Conservation (phyloP, 805 yeast species). For the Candida maltosa region DNA sequence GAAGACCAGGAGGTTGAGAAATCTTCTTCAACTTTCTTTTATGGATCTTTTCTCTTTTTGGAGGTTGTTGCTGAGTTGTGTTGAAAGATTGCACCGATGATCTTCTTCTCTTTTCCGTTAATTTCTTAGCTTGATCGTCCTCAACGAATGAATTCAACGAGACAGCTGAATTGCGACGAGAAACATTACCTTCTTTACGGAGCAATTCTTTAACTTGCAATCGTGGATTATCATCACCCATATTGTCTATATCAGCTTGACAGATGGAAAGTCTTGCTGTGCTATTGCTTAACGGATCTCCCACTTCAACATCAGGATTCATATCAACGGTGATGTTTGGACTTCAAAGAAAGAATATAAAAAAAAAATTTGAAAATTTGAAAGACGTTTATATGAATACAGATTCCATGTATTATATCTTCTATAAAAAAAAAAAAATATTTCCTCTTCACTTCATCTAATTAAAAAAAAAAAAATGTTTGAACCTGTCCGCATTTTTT, state of each 20-base stretch:
- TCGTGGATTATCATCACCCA: slow-evolving; percentile 12
- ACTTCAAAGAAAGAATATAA: slow-evolving; percentile 70
- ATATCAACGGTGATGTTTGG: slow-evolving; percentile 11
- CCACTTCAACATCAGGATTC: slow-evolving; percentile 3
- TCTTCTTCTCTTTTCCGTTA: slow-evolving; percentile 31
- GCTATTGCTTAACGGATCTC: slow-evolving; percentile 18
- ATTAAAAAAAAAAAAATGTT: no score
- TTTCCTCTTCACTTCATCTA: no score
- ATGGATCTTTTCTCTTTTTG: slow-evolving; percentile 19
- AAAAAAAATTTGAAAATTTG: slow-evolving; percentile 78
- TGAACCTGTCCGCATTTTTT: no score
- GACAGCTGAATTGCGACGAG: slow-evolving; percentile 21
- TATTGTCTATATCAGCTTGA: slow-evolving; percentile 14
- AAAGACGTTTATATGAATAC: no score
- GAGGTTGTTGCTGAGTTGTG: slow-evolving; percentile 8
- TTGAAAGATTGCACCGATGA: slow-evolving; percentile 29
- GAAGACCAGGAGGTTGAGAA: slow-evolving; percentile 17
- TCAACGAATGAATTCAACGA: slow-evolving; percentile 21
- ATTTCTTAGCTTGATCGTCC: slow-evolving; percentile 3
- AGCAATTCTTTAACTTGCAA: slow-evolving; percentile 15
- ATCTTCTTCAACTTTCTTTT: slow-evolving; percentile 32
- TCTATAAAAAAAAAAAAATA: no score
- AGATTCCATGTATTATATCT: no score
- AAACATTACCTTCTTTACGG: slow-evolving; percentile 2
- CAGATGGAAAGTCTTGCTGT: slow-evolving; percentile 29